Evolutionary conservation across 768 basidiomycete species (phyloP), one percentile per base, ranked within the genome.

Genomic region (Naganishia vishniacii): DNA sequence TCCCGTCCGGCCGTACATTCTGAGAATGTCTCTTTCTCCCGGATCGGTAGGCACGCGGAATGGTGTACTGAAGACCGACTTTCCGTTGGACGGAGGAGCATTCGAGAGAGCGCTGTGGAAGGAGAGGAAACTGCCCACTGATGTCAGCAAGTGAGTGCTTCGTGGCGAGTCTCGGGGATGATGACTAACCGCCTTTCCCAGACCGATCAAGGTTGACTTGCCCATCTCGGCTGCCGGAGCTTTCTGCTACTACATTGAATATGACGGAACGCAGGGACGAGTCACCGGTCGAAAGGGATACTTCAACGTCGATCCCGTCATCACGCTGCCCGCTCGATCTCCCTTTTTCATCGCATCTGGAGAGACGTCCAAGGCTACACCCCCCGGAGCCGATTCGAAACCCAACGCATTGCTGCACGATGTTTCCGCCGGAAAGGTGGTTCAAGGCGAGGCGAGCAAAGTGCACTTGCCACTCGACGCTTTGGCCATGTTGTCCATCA

Each of bases 181-280:
- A 9, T 32, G n/a, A 51, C 40, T 37, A 16, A 37, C 48, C 13
- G 18, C 41, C 15, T 26, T 56, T 25, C 18, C 86, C 28, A 94
- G 90, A 72, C 87, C 94, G 16, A 88, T 99, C 64, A 86, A 89
- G 68, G 84, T 98, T 44, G 91, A 98, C 80, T 82, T 99, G 8
- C 91, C 92, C 51, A 97, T 99, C 79, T 92, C 91, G 3, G 90
- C 92, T 67, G 90, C 95, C 0, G 95, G 95, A 60, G 91, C 93
- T 0, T 99, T 97, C 80, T 84, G 88, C 61, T 98, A 89, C 78
- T 95, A 87, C 85, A 80, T 99, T 47, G 93, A 97, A 78, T 91
- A 95, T 73, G 90, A 91, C 65, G 53, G 20, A 34, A 58, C 65
- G n/a, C 60, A 67, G 23, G 62, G 84, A 59, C 85, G 92, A 63